Conservation (phyloP, 768 basidiomycete genomes). For the Suillus americanus region DNA sequence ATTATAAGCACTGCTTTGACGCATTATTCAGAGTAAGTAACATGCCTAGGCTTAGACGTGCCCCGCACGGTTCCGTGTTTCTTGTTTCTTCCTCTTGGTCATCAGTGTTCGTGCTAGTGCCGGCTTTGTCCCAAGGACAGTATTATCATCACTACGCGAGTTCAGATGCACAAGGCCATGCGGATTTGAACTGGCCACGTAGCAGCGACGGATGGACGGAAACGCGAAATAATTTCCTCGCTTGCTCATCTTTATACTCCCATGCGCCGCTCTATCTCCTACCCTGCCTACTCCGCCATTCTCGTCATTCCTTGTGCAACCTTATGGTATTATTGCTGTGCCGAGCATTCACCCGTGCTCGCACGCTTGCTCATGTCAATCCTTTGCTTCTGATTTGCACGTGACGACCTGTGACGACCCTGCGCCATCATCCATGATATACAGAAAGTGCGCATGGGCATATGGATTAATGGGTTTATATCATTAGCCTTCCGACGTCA, state of each 20-base stretch:
- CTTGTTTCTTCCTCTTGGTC: neutral
- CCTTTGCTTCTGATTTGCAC: neutral
- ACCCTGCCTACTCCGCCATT: neutral
- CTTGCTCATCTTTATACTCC: neutral
- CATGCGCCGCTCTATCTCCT: neutral
- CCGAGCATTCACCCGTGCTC: neutral
- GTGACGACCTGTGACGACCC: neutral
- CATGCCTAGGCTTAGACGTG: neutral
- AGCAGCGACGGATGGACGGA: neutral
- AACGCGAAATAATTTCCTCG: neutral
- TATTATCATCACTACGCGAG: neutral
- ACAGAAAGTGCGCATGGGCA: neutral
- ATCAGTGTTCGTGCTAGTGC: neutral
- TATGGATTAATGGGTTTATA: neutral
- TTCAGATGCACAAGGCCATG: neutral
- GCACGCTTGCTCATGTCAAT: neutral
- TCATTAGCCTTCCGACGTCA: neutral
- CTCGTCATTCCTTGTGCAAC: neutral
- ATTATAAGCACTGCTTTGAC: constrained; percentile 89
- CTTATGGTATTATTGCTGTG: neutral
- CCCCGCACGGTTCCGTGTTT: neutral
- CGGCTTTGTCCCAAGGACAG: neutral
- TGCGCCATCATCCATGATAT: neutral
- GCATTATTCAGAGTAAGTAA: constrained; percentile 76
- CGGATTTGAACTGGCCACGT: neutral